phyloP scores from a whole-genome alignment of 345 rosid species.

The Aquilaria yunnanensis region DNA sequence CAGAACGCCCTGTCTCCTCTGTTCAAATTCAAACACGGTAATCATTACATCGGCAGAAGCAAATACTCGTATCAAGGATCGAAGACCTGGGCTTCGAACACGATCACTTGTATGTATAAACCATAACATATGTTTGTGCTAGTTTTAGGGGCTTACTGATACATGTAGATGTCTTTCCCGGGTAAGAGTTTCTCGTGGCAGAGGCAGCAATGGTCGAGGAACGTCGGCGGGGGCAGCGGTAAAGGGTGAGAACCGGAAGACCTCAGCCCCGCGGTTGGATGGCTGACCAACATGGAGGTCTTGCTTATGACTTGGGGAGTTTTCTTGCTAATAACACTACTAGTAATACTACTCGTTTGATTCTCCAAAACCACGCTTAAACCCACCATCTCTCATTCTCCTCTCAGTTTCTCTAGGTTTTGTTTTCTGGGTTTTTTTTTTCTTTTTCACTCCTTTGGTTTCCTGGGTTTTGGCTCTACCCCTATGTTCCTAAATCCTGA shows the following conservation, averaged over 20 bases:
- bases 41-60: neutral
- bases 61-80: neutral
- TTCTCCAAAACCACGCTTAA: slow-evolving; percentile 69
- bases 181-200: slow-evolving; percentile 61
- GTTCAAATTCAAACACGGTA: neutral
- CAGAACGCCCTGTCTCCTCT: slow-evolving; percentile 88
- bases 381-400: slow-evolving; percentile 54
- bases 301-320: slow-evolving; percentile 56
- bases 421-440: too few relatives aligned
- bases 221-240: slow-evolving; percentile 22
- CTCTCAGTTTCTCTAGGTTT: neutral
- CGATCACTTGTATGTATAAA: neutral
- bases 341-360: slow-evolving; percentile 14
- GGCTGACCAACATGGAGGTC: slow-evolving; percentile 28
- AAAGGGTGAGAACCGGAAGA: slow-evolving; percentile 9
- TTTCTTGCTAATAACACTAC: slow-evolving; percentile 18
- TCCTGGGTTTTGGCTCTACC: neutral
- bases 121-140: too few relatives aligned
- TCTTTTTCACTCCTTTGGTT: too few relatives aligned
- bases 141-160: slow-evolving; percentile 45
- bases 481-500: neutral
- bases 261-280: slow-evolving; percentile 1
- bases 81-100: neutral
- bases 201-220: slow-evolving; percentile 68
- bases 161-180: slow-evolving; percentile 91